These are phyloP conservation scores for Xylaria acuta DNA, from an alignment of 495 filamentous ascomycete species.

Conservation along the genomic window DNA sequence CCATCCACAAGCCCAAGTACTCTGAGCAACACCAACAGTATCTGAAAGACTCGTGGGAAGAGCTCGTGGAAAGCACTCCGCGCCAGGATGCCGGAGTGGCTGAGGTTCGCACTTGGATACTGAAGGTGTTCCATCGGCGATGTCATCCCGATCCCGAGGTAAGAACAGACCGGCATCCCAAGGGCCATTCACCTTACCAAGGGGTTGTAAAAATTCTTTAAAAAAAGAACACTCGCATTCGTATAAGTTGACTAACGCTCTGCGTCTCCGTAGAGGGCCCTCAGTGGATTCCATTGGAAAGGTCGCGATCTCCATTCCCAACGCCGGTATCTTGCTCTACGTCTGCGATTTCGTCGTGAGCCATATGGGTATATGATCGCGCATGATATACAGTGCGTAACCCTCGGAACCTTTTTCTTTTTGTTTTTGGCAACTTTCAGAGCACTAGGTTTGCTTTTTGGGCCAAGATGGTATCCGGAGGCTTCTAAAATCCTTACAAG, in stretches of 20 bases:
- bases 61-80: conserved; percentile 33
- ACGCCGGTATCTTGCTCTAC: conserved; percentile 31
- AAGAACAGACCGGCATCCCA: conserved; percentile 20
- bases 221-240: not conserved
- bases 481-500: too few relatives aligned
- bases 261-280: not conserved
- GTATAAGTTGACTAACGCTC: not conserved
- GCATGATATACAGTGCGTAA: conserved; percentile 36
- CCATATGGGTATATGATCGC: conserved; percentile 32
- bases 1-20: conserved; percentile 27
- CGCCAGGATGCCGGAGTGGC: conserved; percentile 30
- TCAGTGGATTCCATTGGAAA: conserved; percentile 28
- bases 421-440: too few relatives aligned
- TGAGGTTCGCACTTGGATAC: conserved; percentile 34
- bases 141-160: conserved; percentile 36
- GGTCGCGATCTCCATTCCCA: conserved; percentile 34
- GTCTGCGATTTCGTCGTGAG: conserved; percentile 34
- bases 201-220: not conserved
- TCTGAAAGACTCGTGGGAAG: conserved; percentile 33
- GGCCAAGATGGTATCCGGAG: too few relatives aligned
- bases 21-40: conserved; percentile 30
- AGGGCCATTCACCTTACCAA: not conserved
- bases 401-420: too few relatives aligned
- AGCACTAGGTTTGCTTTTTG: too few relatives aligned
- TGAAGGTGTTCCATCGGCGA: conserved; percentile 34